Evolutionary conservation across 495 filamentous ascomycete species (phyloP).

Genomic region (Hypoxylon lienhwacheense): DNA sequence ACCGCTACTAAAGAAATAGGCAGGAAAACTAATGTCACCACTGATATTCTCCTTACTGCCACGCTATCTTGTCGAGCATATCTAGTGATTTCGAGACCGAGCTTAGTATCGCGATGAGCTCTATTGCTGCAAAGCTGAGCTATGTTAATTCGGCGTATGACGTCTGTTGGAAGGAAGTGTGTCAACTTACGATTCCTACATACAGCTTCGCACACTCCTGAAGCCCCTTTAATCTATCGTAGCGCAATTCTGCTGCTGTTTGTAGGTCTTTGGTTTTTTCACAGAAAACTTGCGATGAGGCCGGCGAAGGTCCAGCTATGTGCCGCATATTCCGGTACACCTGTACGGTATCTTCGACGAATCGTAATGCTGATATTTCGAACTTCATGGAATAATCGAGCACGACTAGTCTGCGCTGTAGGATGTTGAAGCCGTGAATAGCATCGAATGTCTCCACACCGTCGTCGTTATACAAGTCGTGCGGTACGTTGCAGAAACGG

Average conservation of each 20-base stretch:
- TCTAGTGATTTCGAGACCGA: not conserved
- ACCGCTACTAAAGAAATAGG: conserved; percentile 9
- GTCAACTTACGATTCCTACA: conserved; percentile 9
- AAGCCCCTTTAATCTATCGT: not conserved
- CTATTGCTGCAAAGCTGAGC: not conserved
- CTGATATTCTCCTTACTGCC: conserved; percentile 4
- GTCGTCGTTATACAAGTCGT: not conserved
- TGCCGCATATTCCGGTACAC: not conserved
- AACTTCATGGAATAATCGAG: conserved; percentile 2
- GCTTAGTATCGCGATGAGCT: not conserved
- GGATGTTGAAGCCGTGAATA: not conserved
- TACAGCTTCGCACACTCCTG: not conserved
- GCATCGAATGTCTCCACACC: not conserved
- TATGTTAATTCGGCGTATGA: not conserved
- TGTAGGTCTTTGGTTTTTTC: not conserved
- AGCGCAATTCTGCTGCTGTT: not conserved
- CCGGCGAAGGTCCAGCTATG: not conserved
- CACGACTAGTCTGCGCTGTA: not conserved
- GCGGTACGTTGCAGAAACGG: not conserved
- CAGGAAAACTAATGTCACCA: conserved; percentile 6
- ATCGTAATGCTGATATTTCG: not conserved
- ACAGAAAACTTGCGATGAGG: not conserved
- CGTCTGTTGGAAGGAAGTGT: not conserved
- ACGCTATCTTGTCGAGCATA: conserved; percentile 7
- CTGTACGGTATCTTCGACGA: not conserved